Evolutionary conservation across 140 eudicot genomes (phyloP).

Genomic region (Oenanthe javanica): DNA sequence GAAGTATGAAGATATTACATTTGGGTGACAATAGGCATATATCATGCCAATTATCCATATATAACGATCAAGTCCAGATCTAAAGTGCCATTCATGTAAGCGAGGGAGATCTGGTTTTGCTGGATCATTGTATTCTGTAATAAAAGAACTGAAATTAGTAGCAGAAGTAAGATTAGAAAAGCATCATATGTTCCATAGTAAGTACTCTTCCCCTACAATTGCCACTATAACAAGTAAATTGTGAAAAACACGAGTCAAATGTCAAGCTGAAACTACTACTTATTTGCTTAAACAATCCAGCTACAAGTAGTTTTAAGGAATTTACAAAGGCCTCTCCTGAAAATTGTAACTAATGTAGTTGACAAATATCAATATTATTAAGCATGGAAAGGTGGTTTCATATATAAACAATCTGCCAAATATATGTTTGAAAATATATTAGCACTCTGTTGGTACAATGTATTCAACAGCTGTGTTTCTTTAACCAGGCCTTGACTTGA

Average conservation of each 20-base stretch:
- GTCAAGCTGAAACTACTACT: background rate
- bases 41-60: conserved; percentile 98
- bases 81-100: conserved; percentile 90
- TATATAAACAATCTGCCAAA: background rate
- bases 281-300: background rate
- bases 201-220: background rate
- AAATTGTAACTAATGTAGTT: background rate
- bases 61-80: conserved; percentile 97
- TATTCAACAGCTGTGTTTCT: background rate
- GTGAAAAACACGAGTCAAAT: background rate
- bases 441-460: background rate
- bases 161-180: background rate
- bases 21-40: conserved; percentile 90
- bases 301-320: background rate
- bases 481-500: background rate
- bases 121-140: conserved; percentile 85
- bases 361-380: background rate
- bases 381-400: background rate
- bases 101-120: conserved; percentile 88
- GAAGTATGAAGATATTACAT: conserved; percentile 33
- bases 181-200: background rate
- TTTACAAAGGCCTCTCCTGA: background rate
- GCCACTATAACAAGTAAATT: background rate
- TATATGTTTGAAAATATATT: background rate
- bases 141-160: conserved; percentile 17